These are phyloP conservation scores for Claviceps sp. DNA, from an alignment of 2,329 filamentous ascomycete genomes.

Conservation along the genomic window DNA sequence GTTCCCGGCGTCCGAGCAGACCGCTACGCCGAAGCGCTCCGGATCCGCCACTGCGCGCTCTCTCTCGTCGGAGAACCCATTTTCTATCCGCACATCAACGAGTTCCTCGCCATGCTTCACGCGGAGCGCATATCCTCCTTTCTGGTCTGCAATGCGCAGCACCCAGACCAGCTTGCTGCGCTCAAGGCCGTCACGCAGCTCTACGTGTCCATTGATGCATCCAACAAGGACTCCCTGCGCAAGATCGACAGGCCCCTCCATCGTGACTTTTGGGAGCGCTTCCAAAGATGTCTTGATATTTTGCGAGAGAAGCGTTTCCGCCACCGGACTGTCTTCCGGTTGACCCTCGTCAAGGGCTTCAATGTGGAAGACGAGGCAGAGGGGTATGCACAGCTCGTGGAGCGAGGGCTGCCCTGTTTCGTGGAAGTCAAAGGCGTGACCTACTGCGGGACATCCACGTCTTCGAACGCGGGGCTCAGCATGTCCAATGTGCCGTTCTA, in stretches of 20 bases:
- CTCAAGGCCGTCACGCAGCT: slow-evolving; percentile 83
- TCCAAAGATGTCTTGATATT: slow-evolving; percentile 82
- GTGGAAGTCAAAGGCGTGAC: slow-evolving; percentile 95
- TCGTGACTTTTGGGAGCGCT: slow-evolving; percentile 95
- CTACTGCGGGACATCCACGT: slow-evolving; percentile 84
- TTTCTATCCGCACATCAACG: slow-evolving; percentile 96
- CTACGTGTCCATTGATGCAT: slow-evolving; percentile 92
- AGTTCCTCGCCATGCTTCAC: slow-evolving; percentile 75
- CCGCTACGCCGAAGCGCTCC: slow-evolving; percentile 83
- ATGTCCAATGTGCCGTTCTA: slow-evolving; percentile 98
- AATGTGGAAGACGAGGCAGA: slow-evolving; percentile 88
- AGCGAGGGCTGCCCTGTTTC: slow-evolving; percentile 76
- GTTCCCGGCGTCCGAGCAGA: slow-evolving; percentile 87
- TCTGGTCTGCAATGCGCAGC: slow-evolving; percentile 92
- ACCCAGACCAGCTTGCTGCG: slow-evolving; percentile 76
- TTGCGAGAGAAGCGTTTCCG: slow-evolving; percentile 68
- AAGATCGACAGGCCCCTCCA: slow-evolving; percentile 87
- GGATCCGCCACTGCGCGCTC: slow-evolving; percentile 84
- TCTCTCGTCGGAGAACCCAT: slow-evolving; percentile 94
- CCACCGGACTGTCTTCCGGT: slow-evolving; percentile 85
- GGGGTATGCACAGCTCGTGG: slow-evolving; percentile 81
- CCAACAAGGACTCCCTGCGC: slow-evolving; percentile 73
- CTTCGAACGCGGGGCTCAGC: slow-evolving; percentile 72
- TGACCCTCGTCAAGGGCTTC: slow-evolving; percentile 95
- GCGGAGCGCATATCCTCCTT: slow-evolving; percentile 81